These are phyloP conservation scores for Syzygium oleosum DNA, from an alignment of 345 rosid genomes.

Conservation along the genomic window DNA sequence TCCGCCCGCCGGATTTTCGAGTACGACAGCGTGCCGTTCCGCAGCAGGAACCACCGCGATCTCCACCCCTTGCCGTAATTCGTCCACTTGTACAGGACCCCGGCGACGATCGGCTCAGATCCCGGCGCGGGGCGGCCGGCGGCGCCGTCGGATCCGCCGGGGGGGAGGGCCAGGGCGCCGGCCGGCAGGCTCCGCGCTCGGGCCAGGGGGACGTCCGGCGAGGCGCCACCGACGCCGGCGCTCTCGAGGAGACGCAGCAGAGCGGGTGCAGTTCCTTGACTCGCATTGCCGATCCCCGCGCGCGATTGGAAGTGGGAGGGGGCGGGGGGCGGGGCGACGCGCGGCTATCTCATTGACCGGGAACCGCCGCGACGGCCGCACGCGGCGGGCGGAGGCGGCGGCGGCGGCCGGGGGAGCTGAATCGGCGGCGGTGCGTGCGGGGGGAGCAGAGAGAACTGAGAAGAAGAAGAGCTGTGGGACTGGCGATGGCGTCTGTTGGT, in stretches of 20 bases:
- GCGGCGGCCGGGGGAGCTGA: background rate
- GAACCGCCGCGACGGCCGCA: background rate
- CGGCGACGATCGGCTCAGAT: constrained; percentile 72
- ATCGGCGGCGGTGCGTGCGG: background rate
- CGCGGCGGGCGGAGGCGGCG: background rate
- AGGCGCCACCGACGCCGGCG: constrained; percentile 47
- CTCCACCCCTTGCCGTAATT: constrained; percentile 99
- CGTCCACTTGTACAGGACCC: constrained; percentile 91
- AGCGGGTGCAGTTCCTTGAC: constrained; percentile 93
- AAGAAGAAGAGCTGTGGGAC: no score
- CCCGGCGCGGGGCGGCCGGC: constrained; percentile 15
- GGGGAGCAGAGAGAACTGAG: no score
- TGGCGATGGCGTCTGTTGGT: background rate
- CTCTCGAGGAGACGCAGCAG: constrained; percentile 85
- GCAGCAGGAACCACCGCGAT: constrained; percentile 86
- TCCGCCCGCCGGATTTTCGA: constrained; percentile 72
- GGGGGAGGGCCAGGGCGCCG: constrained; percentile 5
- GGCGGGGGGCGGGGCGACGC: background rate
- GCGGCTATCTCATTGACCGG: background rate
- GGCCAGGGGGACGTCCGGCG: constrained; percentile 44
- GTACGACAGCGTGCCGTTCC: constrained; percentile 73
- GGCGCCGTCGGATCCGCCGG: constrained; percentile 39
- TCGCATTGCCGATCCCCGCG: constrained; percentile 38
- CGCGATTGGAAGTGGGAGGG: background rate
- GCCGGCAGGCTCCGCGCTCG: constrained; percentile 67